Base-by-base conservation (phyloP, 805 yeast species). In the Spathaspora arborariae region DNA sequence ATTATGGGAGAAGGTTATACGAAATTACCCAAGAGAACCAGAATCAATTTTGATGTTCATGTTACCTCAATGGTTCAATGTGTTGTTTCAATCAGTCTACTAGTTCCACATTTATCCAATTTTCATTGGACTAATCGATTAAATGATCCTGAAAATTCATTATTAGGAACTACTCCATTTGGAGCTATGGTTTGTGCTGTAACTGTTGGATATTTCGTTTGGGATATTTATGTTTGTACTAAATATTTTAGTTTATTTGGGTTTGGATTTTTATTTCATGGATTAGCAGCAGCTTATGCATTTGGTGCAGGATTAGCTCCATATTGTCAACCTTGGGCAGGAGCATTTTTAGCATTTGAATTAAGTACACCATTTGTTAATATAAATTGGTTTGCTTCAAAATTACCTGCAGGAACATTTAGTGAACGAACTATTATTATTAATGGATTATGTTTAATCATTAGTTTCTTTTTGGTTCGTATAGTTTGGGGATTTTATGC, bases 301-400 rank as follows among this genome's bases (percentile, higher is more conserved):
- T 88, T 91, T 60, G 57, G 67, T 1, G 65, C 79, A 44, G 74
- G 88, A 1, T 72, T 86, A 49, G 62, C 72, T 26, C 97, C 97
- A 2, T 87, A 82, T 64, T 80, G 88, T 60, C 81, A 84, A 64
- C 85, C 90, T 43, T 85, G 86, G 81, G 78, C 87, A 21, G 92
- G 96, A 1, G 81, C 84, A 18, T 94, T 91, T 62, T 74, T 94
- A 56, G 62, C 87, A 42, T 94, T 86, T 65, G 99, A 94, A 67
- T 76, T 87, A 36, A 85, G 96, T 41, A 88, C 97, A 1, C 98
- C 98, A 7, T 94, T 94, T 67, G 96, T 94, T 51, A 95, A 94
- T 65, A 63, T 88, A 60, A 88, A 94, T 64, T 94, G 97, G 97
- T 91, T 85, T 64, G 82, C 89, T 27, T 76, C 85, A 26, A 84